These are phyloP conservation scores for Hyaloscypha hepaticicola DNA, from an alignment of 495 filamentous ascomycete species.

Conservation along the genomic window DNA sequence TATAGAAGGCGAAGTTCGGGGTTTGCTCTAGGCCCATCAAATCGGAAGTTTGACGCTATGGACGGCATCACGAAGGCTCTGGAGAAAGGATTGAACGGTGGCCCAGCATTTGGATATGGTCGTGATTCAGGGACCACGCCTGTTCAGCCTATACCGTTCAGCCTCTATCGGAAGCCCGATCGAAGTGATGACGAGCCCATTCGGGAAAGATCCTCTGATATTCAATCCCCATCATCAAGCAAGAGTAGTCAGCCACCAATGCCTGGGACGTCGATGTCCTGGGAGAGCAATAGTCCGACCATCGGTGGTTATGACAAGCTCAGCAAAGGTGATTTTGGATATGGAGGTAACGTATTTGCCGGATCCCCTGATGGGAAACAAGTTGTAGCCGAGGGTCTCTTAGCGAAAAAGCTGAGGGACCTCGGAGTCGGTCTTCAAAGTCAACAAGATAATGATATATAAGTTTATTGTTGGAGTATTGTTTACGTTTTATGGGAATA, in stretches of 20 bases:
- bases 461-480: slow-evolving; percentile 26
- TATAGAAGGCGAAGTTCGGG: slow-evolving; percentile 57
- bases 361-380: slow-evolving; percentile 40
- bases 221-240: slow-evolving; percentile 31
- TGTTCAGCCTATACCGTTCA: slow-evolving; percentile 41
- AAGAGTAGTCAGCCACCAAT: slow-evolving; percentile 26
- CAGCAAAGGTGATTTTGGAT: slow-evolving; percentile 64
- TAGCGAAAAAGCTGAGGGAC: slow-evolving; percentile 53
- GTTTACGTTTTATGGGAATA: slow-evolving; percentile 24
- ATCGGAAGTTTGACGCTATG: slow-evolving; percentile 38
- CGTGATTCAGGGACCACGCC: slow-evolving; percentile 26
- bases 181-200: slow-evolving; percentile 4
- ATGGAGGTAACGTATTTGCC: slow-evolving; percentile 59
- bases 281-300: slow-evolving; percentile 22
- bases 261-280: slow-evolving; percentile 19
- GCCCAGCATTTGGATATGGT: slow-evolving; percentile 18
- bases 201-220: slow-evolving; percentile 10
- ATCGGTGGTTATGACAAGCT: slow-evolving; percentile 61
- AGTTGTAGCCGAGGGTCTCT: slow-evolving; percentile 47
- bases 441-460: slow-evolving; percentile 26
- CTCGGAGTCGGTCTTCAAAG: slow-evolving; percentile 37
- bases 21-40: slow-evolving; percentile 41
- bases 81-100: slow-evolving; percentile 27
- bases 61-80: slow-evolving; percentile 36
- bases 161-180: slow-evolving; percentile 18